These are phyloP conservation scores for Citrus inodora DNA, from an alignment of 345 rosid species.

Conservation along the genomic window DNA sequence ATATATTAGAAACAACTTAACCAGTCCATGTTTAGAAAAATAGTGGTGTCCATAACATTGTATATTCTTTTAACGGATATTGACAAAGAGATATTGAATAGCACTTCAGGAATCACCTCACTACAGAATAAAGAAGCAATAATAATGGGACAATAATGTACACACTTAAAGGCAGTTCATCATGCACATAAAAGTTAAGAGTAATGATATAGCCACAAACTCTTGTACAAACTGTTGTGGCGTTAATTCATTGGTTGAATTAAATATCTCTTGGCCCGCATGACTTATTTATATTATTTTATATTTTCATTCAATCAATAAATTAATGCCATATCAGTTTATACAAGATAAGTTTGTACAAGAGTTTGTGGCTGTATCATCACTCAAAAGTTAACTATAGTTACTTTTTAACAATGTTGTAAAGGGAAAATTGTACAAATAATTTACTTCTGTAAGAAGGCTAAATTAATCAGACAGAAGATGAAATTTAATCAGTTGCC, in stretches of 20 bases:
- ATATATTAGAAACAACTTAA: background rate
- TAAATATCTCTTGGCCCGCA: no score
- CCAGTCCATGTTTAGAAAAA: background rate
- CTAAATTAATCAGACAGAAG: background rate
- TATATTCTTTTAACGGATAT: background rate
- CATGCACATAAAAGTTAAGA: background rate
- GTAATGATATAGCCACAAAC: no score
- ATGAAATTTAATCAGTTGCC: background rate
- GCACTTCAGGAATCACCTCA: background rate
- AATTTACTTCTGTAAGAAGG: background rate
- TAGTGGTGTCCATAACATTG: background rate
- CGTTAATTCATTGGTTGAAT: no score
- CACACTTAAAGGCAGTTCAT: background rate
- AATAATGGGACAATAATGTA: background rate
- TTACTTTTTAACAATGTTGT: background rate
- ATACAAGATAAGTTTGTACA: no score
- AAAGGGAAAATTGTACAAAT: background rate
- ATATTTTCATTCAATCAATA: no score
- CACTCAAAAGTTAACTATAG: background rate
- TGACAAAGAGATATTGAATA: background rate
- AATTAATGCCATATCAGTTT: no score
- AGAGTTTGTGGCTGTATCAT: no score
- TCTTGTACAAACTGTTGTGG: no score
- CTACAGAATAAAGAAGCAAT: background rate
- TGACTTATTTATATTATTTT: no score